Evolutionary conservation across 2,329 filamentous ascomycete genomes (phyloP), one percentile per base, ranked within the genome.

Genomic region (Geosmithia morbida): DNA sequence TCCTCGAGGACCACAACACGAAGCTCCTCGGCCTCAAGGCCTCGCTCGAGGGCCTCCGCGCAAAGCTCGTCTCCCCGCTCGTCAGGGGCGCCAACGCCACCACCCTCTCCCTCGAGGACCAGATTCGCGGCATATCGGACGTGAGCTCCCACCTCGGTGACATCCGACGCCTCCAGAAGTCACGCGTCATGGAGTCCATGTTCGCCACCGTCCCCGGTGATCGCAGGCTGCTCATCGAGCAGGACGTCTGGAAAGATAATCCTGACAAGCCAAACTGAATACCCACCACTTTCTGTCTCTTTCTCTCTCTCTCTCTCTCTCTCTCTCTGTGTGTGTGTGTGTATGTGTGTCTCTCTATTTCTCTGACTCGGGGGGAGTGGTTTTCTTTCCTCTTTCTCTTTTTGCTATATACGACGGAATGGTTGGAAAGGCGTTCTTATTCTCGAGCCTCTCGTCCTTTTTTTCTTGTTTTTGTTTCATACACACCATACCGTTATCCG

Each of bases 1-100:
- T 94, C 37, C 74, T 97, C 8, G 79, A 92, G 53, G 84, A 88
- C 56, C 89, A 96, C 63, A 92, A 94, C 56, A 80, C 84, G 50
- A 83, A 85, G 51, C 75, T 97, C 40, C 72, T 92, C 47, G 84
- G 83, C 2, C 74, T 97, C 41, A 92, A 94, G 61, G 82, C 86
- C 11, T 90, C 86, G 54, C 75, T 97, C 16, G 89, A 96, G 66
- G 83, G 75, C n/a, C 69, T 95, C 44, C 73, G 90, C 37, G 75
- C 83, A 52, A 92, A 89, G 61, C 73, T 96, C 17, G 85, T 95
- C 41, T 86, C 80, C 47, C 90, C 90, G 16, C 72, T 96, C 2
- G 84, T 96, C 18, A 71, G 85, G 43, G 79, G 81, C 47, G 71
- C 72, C 46, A 81, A 81, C 57, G 72, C 70, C 13, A 86, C 79